Percentiles rank a stretch among this genome's conserved stretches.
These are phyloP conservation scores for Rosa hybrid DNA, from an alignment of 331 rosid genomes.

Conservation along the genomic window DNA sequence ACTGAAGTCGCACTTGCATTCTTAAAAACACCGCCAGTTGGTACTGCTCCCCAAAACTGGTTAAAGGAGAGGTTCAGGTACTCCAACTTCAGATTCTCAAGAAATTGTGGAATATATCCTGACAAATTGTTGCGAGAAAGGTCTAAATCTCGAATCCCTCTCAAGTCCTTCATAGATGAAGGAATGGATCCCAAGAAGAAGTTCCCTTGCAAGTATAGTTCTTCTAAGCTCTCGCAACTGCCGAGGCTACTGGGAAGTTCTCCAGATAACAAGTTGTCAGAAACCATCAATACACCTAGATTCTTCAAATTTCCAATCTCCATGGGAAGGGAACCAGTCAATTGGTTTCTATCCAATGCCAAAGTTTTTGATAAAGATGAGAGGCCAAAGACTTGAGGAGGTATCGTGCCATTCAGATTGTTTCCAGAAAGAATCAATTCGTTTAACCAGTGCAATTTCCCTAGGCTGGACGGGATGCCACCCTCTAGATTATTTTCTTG, in stretches of 20 bases:
- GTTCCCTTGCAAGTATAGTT: neutral
- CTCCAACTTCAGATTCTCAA: neutral
- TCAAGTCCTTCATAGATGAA: neutral
- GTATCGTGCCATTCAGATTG: neutral
- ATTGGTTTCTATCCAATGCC: neutral
- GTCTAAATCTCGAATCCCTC: neutral
- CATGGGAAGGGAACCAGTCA: conserved; percentile 12
- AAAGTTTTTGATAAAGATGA: neutral
- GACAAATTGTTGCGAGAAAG: conserved; percentile 1
- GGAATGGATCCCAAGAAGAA: neutral
- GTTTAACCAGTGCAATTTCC: neutral
- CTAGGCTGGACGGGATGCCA: conserved; percentile 16
- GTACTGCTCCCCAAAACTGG: neutral
- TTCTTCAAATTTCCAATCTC: conserved; percentile 10
- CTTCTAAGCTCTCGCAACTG: neutral
- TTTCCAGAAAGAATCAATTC: neutral
- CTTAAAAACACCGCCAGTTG: neutral
- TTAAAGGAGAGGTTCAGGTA: neutral
- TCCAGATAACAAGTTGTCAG: neutral
- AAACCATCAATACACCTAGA: neutral
- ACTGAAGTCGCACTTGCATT: neutral
- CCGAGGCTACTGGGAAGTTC: conserved; percentile 3
- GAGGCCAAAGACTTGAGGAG: neutral
- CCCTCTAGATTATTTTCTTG: neutral
- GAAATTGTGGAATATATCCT: neutral